Base-by-base conservation (phyloP, 2,329 filamentous ascomycete species). In the Thermomyces lanuginosus region DNA sequence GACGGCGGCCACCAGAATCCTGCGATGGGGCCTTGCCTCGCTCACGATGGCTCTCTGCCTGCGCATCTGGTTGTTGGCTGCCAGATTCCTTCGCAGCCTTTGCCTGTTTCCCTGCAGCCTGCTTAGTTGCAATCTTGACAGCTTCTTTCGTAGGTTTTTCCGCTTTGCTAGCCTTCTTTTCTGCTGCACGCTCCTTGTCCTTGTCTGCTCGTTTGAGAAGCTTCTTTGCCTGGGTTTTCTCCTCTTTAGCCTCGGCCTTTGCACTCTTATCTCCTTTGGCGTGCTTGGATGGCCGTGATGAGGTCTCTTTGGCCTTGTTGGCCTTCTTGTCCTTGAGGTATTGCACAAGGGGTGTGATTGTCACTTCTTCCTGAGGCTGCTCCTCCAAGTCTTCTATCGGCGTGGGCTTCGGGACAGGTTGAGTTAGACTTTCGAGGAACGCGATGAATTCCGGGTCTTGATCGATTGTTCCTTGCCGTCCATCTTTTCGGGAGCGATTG, bases 401-500 rank as follows among this genome's bases (percentile, higher is more conserved):
- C 6, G 58, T 43, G 8, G 68, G 52, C 43, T 68, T 74, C n/a
- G 56, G 53, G 33, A 71, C 62, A 2, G 68, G 70, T 39, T 91
- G 82, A 1, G 84, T 91, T 24, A 95, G 65, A 28, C 70, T 77
- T 49, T 91, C 79, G 5, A 98, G 65, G 48, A 95, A 98, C 14
- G 75, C 72, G 60, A 93, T 91, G 42, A 93, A 98, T 41, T 95
- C 89, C 0, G 81, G 73, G 44, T 98, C 89, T 48, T 92, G 83
- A 43, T 98, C 89, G 39, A 98, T 95, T 3, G 83, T 92, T 28
- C 86, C 89, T 49, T 92, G 81, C 8, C 84, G 74, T 28, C 73
- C 72, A 58, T 98, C 89, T 28, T 72, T 69, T 17, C 82, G 73
- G 26, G 70, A 69, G 48, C 80, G 81, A 18, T 64, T 69, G 32